Percentiles rank a stretch among this genome's conserved stretches.
These are phyloP conservation scores for Multifurca ochricompacta DNA, from an alignment of 768 basidiomycete genomes.

Conservation along the genomic window DNA sequence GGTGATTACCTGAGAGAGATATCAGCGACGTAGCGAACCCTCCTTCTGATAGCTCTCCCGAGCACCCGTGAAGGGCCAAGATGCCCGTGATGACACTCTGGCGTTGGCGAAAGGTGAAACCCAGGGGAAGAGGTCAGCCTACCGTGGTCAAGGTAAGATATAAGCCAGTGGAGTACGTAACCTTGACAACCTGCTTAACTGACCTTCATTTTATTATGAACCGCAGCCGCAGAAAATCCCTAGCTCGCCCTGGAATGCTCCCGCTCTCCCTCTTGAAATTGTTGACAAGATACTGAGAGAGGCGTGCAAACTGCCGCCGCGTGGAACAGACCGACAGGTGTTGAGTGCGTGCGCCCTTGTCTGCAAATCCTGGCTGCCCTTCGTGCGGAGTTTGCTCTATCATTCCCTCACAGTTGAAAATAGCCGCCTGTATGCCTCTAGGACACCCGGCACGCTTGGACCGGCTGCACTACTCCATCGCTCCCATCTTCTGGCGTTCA, in stretches of 20 bases:
- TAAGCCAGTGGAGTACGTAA: neutral
- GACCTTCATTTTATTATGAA: neutral
- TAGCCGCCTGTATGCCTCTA: neutral
- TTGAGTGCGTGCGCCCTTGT: constrained; percentile 7
- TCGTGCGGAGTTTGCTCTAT: constrained; percentile 6
- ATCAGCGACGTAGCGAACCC: neutral
- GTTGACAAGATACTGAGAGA: constrained; percentile 7
- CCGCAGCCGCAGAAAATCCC: neutral
- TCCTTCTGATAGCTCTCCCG: too few relatives aligned
- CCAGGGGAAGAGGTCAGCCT: neutral
- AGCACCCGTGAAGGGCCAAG: neutral
- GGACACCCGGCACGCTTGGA: constrained; percentile 10
- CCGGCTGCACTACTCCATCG: neutral
- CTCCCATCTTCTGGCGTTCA: neutral
- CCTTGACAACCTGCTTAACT: neutral
- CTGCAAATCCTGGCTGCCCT: constrained; percentile 14
- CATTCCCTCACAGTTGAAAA: constrained; percentile 7
- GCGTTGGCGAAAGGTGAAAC: neutral
- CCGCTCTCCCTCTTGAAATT: constrained; percentile 7
- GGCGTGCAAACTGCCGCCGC: constrained; percentile 4
- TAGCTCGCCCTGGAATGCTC: neutral
- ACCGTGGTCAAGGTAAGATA: neutral
- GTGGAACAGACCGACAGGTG: neutral
- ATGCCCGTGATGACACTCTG: neutral
- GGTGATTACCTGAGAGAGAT: neutral